Conservation (phyloP, 2,329 filamentous ascomycete genomes). For the Lasiodiplodia hormozganensis region DNA sequence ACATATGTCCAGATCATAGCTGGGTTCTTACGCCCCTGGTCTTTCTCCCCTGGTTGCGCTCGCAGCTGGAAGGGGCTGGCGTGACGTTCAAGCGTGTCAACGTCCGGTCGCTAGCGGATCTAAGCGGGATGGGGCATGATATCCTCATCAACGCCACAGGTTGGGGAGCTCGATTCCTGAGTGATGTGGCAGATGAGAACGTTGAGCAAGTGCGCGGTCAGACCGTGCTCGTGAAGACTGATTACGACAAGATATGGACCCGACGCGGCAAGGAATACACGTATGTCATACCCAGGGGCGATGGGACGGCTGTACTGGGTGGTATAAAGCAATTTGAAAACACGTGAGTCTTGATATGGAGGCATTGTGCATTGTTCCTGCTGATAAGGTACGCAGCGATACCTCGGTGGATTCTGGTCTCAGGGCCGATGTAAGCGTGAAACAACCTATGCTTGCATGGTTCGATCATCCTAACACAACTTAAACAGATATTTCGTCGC, state of each 20-base stretch:
- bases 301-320: conserved; percentile 37
- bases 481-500: conserved; percentile 32
- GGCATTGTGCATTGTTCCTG: too few species aligned
- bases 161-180: conserved; percentile 32
- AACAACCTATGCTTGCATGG: not conserved
- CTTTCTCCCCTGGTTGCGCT: conserved; percentile 38
- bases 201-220: conserved; percentile 36
- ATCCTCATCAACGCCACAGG: conserved; percentile 39
- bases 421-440: conserved; percentile 21
- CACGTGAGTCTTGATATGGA: not conserved
- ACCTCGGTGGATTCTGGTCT: conserved; percentile 25
- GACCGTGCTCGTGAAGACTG: conserved; percentile 35
- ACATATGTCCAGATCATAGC: not conserved
- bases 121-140: conserved; percentile 35
- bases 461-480: not conserved
- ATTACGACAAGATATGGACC: conserved; percentile 35
- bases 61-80: conserved; percentile 32
- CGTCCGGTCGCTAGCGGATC: conserved; percentile 34
- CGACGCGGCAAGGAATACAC: conserved; percentile 37
- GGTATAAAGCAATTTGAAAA: conserved; percentile 35
- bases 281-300: conserved; percentile 34
- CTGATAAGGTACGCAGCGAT: not conserved
- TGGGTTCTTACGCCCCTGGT: conserved; percentile 34
- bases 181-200: conserved; percentile 34
- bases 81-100: conserved; percentile 35